Base-by-base conservation (phyloP, 176 grass and related monocot species). In the Hsuehochloa calcarea region DNA sequence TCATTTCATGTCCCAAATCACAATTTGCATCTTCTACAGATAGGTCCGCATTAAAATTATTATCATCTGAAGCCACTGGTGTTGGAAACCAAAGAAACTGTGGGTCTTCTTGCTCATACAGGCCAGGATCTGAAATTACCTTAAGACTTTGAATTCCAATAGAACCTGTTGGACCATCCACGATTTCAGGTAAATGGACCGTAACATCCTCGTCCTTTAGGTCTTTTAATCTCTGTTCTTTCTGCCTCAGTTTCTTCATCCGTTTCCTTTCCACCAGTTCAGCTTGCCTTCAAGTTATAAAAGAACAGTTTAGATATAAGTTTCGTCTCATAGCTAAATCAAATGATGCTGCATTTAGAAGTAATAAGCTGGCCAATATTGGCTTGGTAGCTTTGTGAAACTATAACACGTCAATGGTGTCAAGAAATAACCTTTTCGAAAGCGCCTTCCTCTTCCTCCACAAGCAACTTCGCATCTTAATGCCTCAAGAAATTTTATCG, bases 361-460 rank as follows among this genome's bases (percentile, higher is more conserved):
- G 29, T 46, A 85, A 74, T 68, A 84, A 82, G 12, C 64, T 50
- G 10, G 11, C 6, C 49, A 20, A 35, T 12, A 75, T 7, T 54
- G 22, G 55, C 20, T 81, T 0, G 5, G n/a, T 34, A 77, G 51
- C 37, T 15, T 90, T 74, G n/a, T 3, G 6, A 86, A 82, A 52
- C 26, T 92, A 65, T 1, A 73, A 46, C 70, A 74, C 0, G 22
- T 77, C 37, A 50, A 81, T 38, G 38, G n/a, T 40, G 41, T 50
- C 35, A 80, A 25, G 17, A 2, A 69, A 22, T 25, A 87, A 94
- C 96, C 89, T 98, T 95, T 95, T 98, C 74, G 93, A 92, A n/a
- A n/a, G 90, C 88, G 84, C 89, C 93, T 81, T 98, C 96, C 85
- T 98, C 96, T 90, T 98, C 96, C 68, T 90, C 96, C 50, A 95